phyloP scores from a whole-genome alignment of 345 rosid species.

The Firmiana major region DNA sequence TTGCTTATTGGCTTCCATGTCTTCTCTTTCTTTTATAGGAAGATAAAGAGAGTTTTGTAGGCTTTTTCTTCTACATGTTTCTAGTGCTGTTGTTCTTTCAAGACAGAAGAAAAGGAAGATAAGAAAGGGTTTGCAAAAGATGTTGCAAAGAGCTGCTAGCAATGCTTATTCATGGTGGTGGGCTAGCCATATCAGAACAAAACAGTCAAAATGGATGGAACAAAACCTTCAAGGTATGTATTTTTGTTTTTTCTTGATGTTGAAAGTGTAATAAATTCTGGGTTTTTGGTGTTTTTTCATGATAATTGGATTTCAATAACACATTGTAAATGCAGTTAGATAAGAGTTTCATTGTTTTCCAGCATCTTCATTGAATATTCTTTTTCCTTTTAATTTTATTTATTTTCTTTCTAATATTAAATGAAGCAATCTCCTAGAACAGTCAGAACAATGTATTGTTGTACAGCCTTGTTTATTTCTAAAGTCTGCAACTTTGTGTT shows the following conservation, averaged over 20 bases:
- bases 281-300: constrained; percentile 8
- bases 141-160: constrained; percentile 92
- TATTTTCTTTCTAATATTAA: background rate
- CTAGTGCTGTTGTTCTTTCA: background rate
- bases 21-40: constrained; percentile 3
- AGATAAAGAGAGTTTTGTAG: background rate
- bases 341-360: background rate
- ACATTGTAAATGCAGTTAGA: background rate
- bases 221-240: constrained; percentile 83
- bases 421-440: background rate
- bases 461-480: background rate
- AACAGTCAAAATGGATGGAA: constrained; percentile 98
- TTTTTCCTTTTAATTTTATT: background rate
- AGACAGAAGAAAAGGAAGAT: background rate
- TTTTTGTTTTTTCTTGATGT: background rate
- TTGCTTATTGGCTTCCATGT: constrained; percentile 24
- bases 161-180: constrained; percentile 99
- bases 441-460: background rate
- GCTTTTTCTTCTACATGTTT: background rate
- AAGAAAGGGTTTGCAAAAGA: constrained; percentile 13
- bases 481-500: background rate
- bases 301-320: background rate
- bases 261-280: background rate
- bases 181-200: constrained; percentile 97
- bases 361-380: background rate